Base-by-base conservation (phyloP, 257 asterid species). In the Mitragyna speciosa region DNA sequence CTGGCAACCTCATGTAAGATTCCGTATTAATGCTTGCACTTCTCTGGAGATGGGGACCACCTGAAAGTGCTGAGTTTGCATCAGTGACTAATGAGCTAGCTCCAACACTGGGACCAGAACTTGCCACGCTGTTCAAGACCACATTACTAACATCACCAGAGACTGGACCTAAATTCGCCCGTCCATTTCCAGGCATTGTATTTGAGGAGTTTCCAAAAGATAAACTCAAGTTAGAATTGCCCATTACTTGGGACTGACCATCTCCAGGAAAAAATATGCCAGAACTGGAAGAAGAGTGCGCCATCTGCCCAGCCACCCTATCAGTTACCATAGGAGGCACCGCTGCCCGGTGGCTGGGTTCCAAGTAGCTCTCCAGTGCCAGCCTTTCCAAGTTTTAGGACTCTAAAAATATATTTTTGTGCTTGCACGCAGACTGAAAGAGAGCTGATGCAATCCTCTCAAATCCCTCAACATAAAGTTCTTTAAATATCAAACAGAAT, bases 41-140 rank as follows among this genome's bases (percentile, higher is more conserved):
- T 89, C 97, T 89, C 85, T 92, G 99, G 70, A 91, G 84, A 80
- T 89, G 88, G 75, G 97, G 98, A 76, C 97, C 97, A 39, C 92
- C 96, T 11, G 99, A 91, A 78, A 92, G 95, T 65, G 94, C 98
- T 6, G 99, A 96, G 86, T 96, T 96, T 58, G 98, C 96, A 89
- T 94, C 99, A 12, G 99, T 96, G 67, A 96, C 99, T 87, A 94
- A 82, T 73, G 99, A 96, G 90, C 98, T 96, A 49, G 96, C 97
- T 78, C 98, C 99, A 77, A 95, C 90, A 85, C 98, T 95, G 49
- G 97, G 97, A 69, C 92, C 97, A 2, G 99, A 93, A 86, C 84
- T 93, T 67, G 91, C 87, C 81, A 92, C 89, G 51, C 95, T 92
- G 70, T 90, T 95, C 72, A 93, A 87, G 70, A 91, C 84, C 36